Evolutionary conservation across 140 eudicot genomes (phyloP), one percentile per base, ranked within the genome.

Genomic region (Erigeron philadelphicus): DNA sequence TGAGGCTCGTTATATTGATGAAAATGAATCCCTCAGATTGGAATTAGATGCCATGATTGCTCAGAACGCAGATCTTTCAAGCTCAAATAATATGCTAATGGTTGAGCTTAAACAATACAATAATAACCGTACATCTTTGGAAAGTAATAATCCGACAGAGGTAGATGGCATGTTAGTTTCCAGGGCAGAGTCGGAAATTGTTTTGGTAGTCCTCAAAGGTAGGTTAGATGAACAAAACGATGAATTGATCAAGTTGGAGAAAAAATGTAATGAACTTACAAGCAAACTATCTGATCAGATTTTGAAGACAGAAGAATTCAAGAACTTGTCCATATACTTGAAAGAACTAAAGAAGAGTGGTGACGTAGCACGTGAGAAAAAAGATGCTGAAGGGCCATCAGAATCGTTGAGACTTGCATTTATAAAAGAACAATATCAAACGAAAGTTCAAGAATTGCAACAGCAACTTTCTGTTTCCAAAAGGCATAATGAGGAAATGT

Each of bases 401-500:
- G 95, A 93, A 23, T 86, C 99, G 12, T 81, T 89, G 78, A 73
- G 94, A 47, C 70, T 93, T 21, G 99, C 90, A 18, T 93, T 93
- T 50, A 80, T 93, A n/a, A 93, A 89, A 75, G 99, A 93, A 75
- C 97, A 93, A 68, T 83, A 87, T 64, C 95, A 89, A 75, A 78
- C 90, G 23, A 80, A 75, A 78, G 16, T 87, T 25, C 99, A 93
- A 75, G 97, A 87, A 69, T 45, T 93, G 60, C 84, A 71, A 78
- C 97, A 87, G 42, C 93, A 93, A 73, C 87, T 93, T 72, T 81
- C 95, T 13, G 76, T 86, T 76, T 85, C 95, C 21, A 83, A 84
- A 74, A 89, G 80, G 76, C 94, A 93, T 66, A 85, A 90, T 9
- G 97, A 93, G 72, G 99, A 93, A 82, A 80, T 93, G 95, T 83